Percentiles rank a stretch among this genome's conserved stretches.
Conservation (phyloP, 2,329 filamentous ascomycete species). For the Calonectria ilicicola region DNA sequence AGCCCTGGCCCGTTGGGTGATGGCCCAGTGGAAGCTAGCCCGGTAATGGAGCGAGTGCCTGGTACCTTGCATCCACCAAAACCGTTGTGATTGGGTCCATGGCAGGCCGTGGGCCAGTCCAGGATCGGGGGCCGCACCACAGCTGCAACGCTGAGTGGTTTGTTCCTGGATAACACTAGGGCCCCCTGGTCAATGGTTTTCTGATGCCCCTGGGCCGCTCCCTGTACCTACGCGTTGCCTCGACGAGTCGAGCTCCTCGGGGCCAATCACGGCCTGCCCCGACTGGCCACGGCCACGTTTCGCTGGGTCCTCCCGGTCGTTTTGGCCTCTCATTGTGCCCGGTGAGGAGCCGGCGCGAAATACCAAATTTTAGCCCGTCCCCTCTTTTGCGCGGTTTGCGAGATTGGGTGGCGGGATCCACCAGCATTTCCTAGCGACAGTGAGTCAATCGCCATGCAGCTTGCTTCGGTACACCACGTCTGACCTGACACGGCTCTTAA, state of each 20-base stretch:
- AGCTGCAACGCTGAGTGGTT: conserved; percentile 41
- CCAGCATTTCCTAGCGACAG: conserved; percentile 3
- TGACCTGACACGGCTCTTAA: neutral
- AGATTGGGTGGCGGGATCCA: conserved; percentile 32
- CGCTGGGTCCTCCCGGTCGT: conserved; percentile 25
- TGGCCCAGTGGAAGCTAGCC: conserved; percentile 29
- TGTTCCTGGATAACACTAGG: conserved; percentile 40
- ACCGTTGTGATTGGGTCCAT: conserved; percentile 36
- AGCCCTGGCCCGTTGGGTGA: conserved; percentile 14
- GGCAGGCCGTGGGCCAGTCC: conserved; percentile 26
- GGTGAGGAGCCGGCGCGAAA: conserved; percentile 26
- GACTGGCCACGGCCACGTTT: conserved; percentile 34
- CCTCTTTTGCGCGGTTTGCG: conserved; percentile 40
- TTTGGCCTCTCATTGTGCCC: conserved; percentile 15
- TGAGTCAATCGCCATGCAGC: conserved; percentile 14
- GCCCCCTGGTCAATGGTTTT: conserved; percentile 30
- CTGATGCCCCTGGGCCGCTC: conserved; percentile 31
- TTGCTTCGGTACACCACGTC: conserved; percentile 1
- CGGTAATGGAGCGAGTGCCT: conserved; percentile 36
- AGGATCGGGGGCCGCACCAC: conserved; percentile 33
- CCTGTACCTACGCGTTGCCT: conserved; percentile 36
- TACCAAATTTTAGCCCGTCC: conserved; percentile 30
- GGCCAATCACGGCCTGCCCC: conserved; percentile 37
- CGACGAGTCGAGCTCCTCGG: conserved; percentile 14
- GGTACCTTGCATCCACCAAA: conserved; percentile 40